These are phyloP conservation scores for Zoysia matrella DNA, from an alignment of 202 grass and related monocot species.

Conservation along the genomic window DNA sequence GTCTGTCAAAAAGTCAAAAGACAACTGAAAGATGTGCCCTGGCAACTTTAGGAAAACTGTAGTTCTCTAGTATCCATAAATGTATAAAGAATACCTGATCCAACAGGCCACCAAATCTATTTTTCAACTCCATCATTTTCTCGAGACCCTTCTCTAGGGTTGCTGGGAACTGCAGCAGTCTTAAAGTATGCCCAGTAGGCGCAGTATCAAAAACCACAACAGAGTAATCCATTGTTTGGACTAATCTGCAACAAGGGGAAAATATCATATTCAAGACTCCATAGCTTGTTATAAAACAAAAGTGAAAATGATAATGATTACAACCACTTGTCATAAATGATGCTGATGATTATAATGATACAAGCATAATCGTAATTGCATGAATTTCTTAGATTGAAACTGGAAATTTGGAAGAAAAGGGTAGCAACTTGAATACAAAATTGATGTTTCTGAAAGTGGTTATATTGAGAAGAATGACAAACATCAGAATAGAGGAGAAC, in stretches of 20 bases:
- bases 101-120: conserved; percentile 91
- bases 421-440: conserved; percentile 12
- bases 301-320: conserved; percentile 1
- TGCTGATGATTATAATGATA: neutral
- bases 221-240: conserved; percentile 99
- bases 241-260: conserved; percentile 71
- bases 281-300: neutral
- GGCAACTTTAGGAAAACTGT: neutral
- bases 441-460: neutral
- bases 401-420: neutral
- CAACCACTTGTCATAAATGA: neutral
- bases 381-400: neutral
- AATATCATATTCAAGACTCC: neutral
- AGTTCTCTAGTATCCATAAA: conserved; percentile 21
- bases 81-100: conserved; percentile 74
- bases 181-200: conserved; percentile 95
- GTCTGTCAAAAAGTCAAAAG: neutral
- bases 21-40: neutral
- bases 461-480: conserved; percentile 22
- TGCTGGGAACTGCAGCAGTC: conserved; percentile 94
- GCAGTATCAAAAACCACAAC: conserved; percentile 99
- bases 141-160: conserved; percentile 98
- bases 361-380: neutral
- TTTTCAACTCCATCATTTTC: conserved; percentile 94
- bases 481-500: conserved; percentile 15